phyloP scores from a whole-genome alignment of 169 alveolate species.

The Plasmodium adleri region DNA sequence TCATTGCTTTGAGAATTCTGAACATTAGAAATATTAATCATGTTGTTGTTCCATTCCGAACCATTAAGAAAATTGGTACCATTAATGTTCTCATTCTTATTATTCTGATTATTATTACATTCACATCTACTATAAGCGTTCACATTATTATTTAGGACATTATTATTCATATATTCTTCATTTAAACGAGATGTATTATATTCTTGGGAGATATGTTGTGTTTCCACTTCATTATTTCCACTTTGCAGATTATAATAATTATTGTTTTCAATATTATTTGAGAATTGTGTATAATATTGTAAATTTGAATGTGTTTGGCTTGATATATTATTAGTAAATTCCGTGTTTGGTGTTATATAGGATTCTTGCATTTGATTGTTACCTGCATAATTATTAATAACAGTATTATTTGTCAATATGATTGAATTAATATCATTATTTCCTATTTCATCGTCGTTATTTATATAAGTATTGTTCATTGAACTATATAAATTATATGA shows the following conservation, averaged over 20 bases:
- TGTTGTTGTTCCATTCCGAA: background rate
- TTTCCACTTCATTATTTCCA: background rate
- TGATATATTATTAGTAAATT: conserved; percentile 3
- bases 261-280: background rate
- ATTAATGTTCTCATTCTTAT: background rate
- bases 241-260: background rate
- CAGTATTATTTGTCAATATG: conserved; percentile 2
- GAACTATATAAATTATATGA: conserved; percentile 16
- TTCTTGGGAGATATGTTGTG: too few relatives aligned
- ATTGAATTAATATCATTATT: conserved; percentile 3
- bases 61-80: background rate
- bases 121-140: conserved; percentile 2
- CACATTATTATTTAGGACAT: background rate
- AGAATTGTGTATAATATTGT: conserved; percentile 1
- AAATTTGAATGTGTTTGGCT: conserved; percentile 2
- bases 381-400: background rate
- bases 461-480: conserved; percentile 2
- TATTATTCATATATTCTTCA: background rate
- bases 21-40: background rate
- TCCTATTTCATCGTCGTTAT: conserved; percentile 29
- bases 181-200: too few relatives aligned
- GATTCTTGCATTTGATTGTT: background rate
- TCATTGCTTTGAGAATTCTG: background rate
- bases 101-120: conserved; percentile 1
- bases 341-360: background rate